Conservation (phyloP, 345 rosid genomes). For the Erysimum cheiranthoides region DNA sequence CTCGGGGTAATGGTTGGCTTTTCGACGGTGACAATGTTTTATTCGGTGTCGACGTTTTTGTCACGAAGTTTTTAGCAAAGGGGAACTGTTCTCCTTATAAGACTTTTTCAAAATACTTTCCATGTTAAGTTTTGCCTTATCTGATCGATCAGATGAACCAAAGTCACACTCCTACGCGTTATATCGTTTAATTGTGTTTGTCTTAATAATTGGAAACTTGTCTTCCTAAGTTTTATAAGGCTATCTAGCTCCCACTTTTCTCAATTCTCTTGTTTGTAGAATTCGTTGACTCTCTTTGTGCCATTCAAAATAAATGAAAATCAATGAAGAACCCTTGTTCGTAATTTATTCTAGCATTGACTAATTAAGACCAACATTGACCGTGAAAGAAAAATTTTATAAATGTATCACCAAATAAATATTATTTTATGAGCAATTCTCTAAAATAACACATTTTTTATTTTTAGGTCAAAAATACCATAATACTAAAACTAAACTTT, state of each 20-base stretch:
- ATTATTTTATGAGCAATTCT: no score
- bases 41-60: slow-evolving; percentile 31
- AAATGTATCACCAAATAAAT: background rate
- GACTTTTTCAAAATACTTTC: slow-evolving; percentile 26
- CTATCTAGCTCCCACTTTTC: background rate
- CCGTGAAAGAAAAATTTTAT: background rate
- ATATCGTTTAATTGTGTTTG: background rate
- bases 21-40: slow-evolving; percentile 6
- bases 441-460: no score
- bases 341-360: no score
- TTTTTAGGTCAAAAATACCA: no score
- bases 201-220: background rate
- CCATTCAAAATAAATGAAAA: no score
- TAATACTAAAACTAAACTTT: no score
- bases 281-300: no score
- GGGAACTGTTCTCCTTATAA: slow-evolving; percentile 24
- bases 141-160: no score
- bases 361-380: background rate
- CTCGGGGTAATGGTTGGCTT: slow-evolving; percentile 3
- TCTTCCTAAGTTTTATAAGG: background rate
- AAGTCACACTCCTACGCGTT: no score
- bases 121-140: background rate
- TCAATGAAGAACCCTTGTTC: no score
- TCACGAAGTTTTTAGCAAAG: slow-evolving; percentile 10
- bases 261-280: background rate